Evolutionary conservation across 768 basidiomycete genomes (phyloP), one percentile per base, ranked within the genome.

Genomic region (Tulasnella sp.): DNA sequence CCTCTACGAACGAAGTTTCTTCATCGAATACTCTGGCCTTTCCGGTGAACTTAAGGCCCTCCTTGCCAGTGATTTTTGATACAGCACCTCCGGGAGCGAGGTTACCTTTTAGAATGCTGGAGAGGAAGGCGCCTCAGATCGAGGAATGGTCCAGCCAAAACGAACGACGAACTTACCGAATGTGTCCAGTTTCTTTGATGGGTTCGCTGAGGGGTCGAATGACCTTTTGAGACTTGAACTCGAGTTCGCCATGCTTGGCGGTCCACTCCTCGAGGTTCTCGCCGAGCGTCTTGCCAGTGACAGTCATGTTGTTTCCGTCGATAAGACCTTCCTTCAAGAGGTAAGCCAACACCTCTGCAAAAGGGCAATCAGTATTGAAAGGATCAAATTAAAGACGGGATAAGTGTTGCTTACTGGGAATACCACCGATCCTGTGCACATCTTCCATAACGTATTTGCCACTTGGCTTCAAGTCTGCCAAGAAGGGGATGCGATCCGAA

Each of bases 381-480:
- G 74, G 36, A 19, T 31, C 29, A 11, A 31, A 25, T 68, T 9
- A 67, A 11, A 38, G 22, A 15, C n/a, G n/a, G n/a, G n/a, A 15
- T 31, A 68, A 8, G 11, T 31, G 40, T 14, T 11, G 86, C 92
- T 78, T 84, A 97, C 96, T 93, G 4, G 97, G 97, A 79, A 96
- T 96, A 76, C 97, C 97, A 74, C 97, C 97, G 76, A 99, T 91
- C 83, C 92, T 93, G 87, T 93, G 90, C 11, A 99, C 90, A 81
- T 99, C 93, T 84, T 96, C 96, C 95, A 99, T 97, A 80, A 99
- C 94, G 86, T 98, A 99, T 84, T 96, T 96, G 45, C 97, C 97
- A 79, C 93, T 95, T 0, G 97, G 97, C 82, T 96, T 97, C 79
- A 99, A 89, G 83, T 99, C 93, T 31, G 97, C 96, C 79, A 99